These are phyloP conservation scores for Cicer yamashitae DNA, from an alignment of 306 rosid genomes.

Conservation along the genomic window DNA sequence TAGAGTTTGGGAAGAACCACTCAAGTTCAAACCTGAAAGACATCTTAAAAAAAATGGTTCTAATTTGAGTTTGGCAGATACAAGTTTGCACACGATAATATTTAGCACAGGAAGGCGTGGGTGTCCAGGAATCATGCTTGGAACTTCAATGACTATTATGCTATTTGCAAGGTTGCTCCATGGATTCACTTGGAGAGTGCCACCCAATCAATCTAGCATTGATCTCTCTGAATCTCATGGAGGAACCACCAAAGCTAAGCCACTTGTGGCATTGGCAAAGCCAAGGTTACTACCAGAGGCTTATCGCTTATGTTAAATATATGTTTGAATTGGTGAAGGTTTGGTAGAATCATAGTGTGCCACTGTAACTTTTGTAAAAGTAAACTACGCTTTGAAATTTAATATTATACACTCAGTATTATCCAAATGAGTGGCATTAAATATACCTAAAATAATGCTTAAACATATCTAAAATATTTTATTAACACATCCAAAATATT, in stretches of 20 bases:
- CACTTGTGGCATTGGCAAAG: constrained; percentile 19
- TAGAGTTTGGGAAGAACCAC: constrained; percentile 43
- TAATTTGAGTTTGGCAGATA: constrained; percentile 23
- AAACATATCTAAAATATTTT: too few species aligned
- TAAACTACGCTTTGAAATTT: too few species aligned
- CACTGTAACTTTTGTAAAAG: too few species aligned
- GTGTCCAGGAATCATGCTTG: constrained; percentile 28
- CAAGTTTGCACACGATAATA: constrained; percentile 28
- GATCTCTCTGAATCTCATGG: not conserved
- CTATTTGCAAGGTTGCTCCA: too few species aligned
- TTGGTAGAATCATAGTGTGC: too few species aligned
- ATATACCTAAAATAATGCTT: too few species aligned
- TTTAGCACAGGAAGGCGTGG: constrained; percentile 40
- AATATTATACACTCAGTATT: too few species aligned
- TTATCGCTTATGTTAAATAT: too few species aligned
- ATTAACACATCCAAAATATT: too few species aligned
- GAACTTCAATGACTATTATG: not conserved
- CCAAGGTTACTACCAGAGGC: constrained; percentile 5
- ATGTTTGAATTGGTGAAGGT: too few species aligned
- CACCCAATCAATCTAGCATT: not conserved
- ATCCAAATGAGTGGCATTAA: too few species aligned
- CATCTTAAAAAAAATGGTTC: constrained; percentile 18
- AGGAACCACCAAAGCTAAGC: not conserved
- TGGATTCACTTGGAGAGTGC: too few species aligned
- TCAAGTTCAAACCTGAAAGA: constrained; percentile 49